Evolutionary conservation across 2,329 filamentous ascomycete species (phyloP), one percentile per base, ranked within the genome.

Genomic region (Ophiocordyceps camponoti-floridani): DNA sequence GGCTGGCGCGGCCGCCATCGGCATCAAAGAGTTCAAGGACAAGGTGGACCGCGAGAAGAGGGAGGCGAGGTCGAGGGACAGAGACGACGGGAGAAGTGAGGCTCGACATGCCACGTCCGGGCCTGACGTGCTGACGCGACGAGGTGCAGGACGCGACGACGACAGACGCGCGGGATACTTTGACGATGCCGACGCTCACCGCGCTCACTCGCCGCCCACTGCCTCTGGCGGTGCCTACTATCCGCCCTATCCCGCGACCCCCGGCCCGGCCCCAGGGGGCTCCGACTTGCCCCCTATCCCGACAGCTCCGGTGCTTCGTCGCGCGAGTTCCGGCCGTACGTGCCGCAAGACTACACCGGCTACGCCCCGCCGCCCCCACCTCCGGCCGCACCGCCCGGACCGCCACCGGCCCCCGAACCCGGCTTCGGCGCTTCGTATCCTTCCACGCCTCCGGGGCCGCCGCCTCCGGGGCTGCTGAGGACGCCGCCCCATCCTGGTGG

Each of bases 1-100:
- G 4, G 75, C 70, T 1, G 75, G 73, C 8, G 77, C 77, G 5
- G 74, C 76, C 0, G 77, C 75, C 5, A 69, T 80, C 46, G 75
- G 76, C 0, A 66, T 80, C 46, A 79, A 78, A 54, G 73, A 77
- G 53, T 75, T 70, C 48, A 66, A 69, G 47, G 69, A 75, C 53
- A 56, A 45, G 60, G 67, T 64, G 56, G 65, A 71, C 45, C 61
- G 58, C 52, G 66, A 62, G 48, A 69, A 56, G 48, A 55, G 54
- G 43, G 55, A 61, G 44, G 49, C 54, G 28, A 52, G 57, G 42
- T 55, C 53, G 44, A 62, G 56, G 48, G 60, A 60, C 44, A 59
- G 58, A 46, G 47, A 49, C 23, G 47, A 50, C 4, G 48, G 47
- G 43, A 51, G 49, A 50, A 46, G 51, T 52, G 45, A 48, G 60